A percentile compares a stretch with the other conserved stretches of the same genome.
phyloP scores from a whole-genome alignment of 2,329 filamentous ascomycete genomes.

The Alternaria incomplexa region DNA sequence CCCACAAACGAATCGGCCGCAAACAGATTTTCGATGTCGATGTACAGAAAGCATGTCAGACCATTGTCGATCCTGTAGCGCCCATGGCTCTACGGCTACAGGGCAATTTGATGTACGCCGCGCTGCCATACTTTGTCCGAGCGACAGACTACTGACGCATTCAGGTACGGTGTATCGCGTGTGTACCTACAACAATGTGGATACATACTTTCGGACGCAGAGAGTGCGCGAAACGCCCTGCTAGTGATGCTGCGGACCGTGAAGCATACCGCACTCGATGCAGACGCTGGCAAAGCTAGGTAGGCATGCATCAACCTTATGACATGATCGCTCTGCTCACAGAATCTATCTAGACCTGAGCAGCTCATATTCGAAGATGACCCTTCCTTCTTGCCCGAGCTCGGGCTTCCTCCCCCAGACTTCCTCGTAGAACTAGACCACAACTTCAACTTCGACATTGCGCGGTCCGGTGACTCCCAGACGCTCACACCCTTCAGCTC shows the following conservation, averaged over 20 bases:
- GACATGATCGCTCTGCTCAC: conserved; percentile 3
- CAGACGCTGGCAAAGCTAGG: conserved; percentile 74
- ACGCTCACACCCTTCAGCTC: conserved; percentile 44
- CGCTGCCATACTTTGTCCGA: background rate
- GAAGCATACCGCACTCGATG: conserved; percentile 68
- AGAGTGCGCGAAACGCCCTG: conserved; percentile 77
- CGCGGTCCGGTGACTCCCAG: conserved; percentile 45
- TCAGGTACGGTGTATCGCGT: conserved; percentile 70
- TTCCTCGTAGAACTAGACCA: conserved; percentile 55
- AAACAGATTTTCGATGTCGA: conserved; percentile 90
- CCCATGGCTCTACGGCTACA: conserved; percentile 91
- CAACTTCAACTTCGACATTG: conserved; percentile 43
- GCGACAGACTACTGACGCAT: conserved; percentile 13
- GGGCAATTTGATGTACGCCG: conserved; percentile 76
- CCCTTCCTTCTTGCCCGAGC: conserved; percentile 75
- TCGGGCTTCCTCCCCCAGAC: conserved; percentile 66
- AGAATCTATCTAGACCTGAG: conserved; percentile 63
- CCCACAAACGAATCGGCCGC: conserved; percentile 74
- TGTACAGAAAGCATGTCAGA: conserved; percentile 83
- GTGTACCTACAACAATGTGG: conserved; percentile 87
- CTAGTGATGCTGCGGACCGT: conserved; percentile 67
- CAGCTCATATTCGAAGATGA: conserved; percentile 83
- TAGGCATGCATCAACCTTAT: conserved; percentile 49
- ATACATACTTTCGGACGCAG: conserved; percentile 82
- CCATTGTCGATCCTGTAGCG: conserved; percentile 83